These are phyloP conservation scores for Chytriomyces sp. DNA, from an alignment of 192 early-diverging fungal genomes.

Conservation along the genomic window DNA sequence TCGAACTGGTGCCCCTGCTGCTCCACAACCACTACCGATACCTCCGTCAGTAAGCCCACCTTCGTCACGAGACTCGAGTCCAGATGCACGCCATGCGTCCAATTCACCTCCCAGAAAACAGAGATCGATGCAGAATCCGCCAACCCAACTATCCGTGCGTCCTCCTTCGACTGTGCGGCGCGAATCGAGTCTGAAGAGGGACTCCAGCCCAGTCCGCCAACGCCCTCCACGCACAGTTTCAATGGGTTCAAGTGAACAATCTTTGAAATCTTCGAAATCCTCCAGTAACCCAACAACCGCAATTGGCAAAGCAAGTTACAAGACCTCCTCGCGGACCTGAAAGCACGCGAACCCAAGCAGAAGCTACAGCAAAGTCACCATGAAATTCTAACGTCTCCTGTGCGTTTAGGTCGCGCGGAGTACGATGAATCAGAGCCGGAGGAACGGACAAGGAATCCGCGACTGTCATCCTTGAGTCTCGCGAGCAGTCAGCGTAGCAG, in stretches of 20 bases:
- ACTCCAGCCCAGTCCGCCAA: conserved; percentile 1
- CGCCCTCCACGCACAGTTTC: background rate
- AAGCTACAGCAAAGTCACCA: background rate
- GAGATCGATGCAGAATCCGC: too few relatives aligned
- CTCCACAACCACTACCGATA: too few relatives aligned
- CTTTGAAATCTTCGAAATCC: background rate
- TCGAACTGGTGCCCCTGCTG: too few relatives aligned
- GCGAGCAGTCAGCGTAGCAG: background rate
- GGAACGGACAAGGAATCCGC: background rate
- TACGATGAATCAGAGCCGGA: background rate
- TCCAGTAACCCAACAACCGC: background rate
- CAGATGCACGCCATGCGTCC: too few relatives aligned
- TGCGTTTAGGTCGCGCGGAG: background rate
- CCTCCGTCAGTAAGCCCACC: background rate
- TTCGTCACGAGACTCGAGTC: background rate
- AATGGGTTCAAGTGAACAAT: background rate
- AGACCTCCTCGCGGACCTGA: background rate
- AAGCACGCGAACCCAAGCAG: background rate
- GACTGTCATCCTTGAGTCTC: background rate
- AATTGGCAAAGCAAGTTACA: background rate
- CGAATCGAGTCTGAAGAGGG: background rate
- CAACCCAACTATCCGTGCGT: too few relatives aligned
- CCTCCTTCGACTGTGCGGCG: too few relatives aligned
- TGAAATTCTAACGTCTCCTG: background rate
- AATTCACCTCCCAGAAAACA: too few relatives aligned